Conservation (phyloP, 176 grass and related monocot species). For the Stipa capillata region DNA sequence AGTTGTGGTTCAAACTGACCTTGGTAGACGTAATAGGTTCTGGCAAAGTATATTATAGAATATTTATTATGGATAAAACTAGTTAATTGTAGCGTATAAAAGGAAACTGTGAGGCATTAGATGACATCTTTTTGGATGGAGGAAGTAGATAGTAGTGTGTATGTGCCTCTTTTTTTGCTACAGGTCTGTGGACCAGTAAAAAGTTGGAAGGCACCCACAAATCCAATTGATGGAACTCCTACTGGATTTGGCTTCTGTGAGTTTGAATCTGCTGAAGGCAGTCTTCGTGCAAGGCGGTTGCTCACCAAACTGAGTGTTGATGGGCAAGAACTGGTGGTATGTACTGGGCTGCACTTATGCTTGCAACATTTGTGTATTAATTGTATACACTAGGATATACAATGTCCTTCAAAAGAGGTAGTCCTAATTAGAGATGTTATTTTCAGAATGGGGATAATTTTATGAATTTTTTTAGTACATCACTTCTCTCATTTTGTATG, state of each 20-base stretch:
- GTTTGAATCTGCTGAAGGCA: slow-evolving; percentile 83
- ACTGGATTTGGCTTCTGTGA: slow-evolving; percentile 87
- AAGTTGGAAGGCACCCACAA: slow-evolving; percentile 73
- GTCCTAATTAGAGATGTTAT: not conserved
- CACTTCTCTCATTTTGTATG: not conserved
- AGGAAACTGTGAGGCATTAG: not conserved
- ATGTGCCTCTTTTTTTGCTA: not conserved
- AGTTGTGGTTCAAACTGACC: not conserved
- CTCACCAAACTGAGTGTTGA: slow-evolving; percentile 77
- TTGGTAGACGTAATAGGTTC: not conserved
- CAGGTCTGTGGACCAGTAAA: slow-evolving; percentile 76
- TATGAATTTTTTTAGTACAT: not conserved
- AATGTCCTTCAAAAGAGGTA: not conserved
- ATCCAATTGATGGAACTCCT: slow-evolving; percentile 58
- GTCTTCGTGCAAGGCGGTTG: slow-evolving; percentile 61
- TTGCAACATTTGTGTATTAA: not conserved
- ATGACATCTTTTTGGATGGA: not conserved
- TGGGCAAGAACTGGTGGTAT: slow-evolving; percentile 80
- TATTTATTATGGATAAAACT: slow-evolving; percentile 1
- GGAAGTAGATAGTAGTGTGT: not conserved
- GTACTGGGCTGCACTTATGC: not conserved
- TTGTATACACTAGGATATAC: not conserved
- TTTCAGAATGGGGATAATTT: not conserved
- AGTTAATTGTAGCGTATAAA: not conserved
- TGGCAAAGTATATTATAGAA: not conserved